Evolutionary conservation across 2,329 filamentous ascomycete genomes (phyloP), one percentile per base, ranked within the genome.

Genomic region (Cordyceps javanica): DNA sequence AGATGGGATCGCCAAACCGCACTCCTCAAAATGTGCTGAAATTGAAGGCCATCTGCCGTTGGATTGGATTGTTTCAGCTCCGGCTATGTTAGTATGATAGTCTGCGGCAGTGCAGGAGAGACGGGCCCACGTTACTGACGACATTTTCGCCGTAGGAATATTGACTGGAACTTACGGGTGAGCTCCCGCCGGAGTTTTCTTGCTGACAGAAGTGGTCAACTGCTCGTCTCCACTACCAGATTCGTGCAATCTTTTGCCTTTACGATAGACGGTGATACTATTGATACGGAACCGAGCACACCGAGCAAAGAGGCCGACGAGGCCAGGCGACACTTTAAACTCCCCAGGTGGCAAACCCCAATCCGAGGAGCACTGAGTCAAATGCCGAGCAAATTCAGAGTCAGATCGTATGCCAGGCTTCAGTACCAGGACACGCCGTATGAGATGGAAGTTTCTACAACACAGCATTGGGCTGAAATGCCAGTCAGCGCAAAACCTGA

Each of bases 141-240:
- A 13, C 5, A 32, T 32, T 16, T 25, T 36, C 23, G 11, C 41
- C 7, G 10, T 39, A 59, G 57, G 52, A 3, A 26, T 13, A n/a
- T 59, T 5, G 72, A 74, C 60, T 74, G 72, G 72, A 69, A 61
- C 49, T 58, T 74, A 38, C 63, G 62, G 53, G 66, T 72, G 8
- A 65, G 69, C 54, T 63, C 67, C 5, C 7, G 34, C 62, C 45
- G 25, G 28, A 51, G 59, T 26, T 25, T 32, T n/a, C 32, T 23
- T 32, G 42, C 25, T 25, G 45, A 26, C 36, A n/a, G 13, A 16
- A 44, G 32, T 8, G 42, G 25, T 11, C 14, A 38, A 39, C 32
- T 51, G 28, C 28, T 16, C 10, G 55, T 36, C 21, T 19, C 30
- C 36, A 38, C n/a, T 19, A 21, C 55, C 2, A 45, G 38, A 16